Base-by-base conservation (phyloP, 2,329 filamentous ascomycete genomes). In the Phyllosticta capitalensis region DNA sequence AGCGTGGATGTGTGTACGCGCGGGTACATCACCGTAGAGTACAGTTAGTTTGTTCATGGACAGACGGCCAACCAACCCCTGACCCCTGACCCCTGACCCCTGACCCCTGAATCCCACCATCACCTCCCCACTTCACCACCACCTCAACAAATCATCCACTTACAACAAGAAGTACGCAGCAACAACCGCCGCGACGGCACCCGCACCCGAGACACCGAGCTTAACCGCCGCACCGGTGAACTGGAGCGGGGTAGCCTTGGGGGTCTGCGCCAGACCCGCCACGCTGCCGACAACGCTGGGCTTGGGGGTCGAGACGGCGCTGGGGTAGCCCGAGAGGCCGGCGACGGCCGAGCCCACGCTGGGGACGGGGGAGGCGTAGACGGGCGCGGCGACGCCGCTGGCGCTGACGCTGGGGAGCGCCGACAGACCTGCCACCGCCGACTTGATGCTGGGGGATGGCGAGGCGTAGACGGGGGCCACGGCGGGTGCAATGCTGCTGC, bases 191-290 rank as follows among this genome's bases (percentile, higher is more conserved):
- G 56, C 61, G 28, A 63, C 63, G 20, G 65, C 55, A 19, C 64
- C 38, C 3, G 38, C 38, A 45, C 38, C 38, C 17, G 38, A 45
- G 17, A 45, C 63, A 21, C 65, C 61, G 50, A 61, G 60, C 56
- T 59, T 63, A 12, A 66, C 20, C 6, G 67, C 67, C 2, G 66
- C 67, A 54, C 67, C 66, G 0, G 66, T 68, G 62, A 68, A 68
- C 49, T 66, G 55, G 9, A 65, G 62, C 0, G 51, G 51, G 2
- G 51, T 52, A 4, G 51, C 21, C 51, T 24, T 52, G 21, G 51
- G 51, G 10, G 26, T 52, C 26, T 17, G 19, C n/a, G 51, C 51
- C n/a, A 52, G n/a, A 24, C 21, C 21, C 5, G 51, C 38, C 14
- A 45, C 21, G 51, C 12, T 52, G 12, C 26, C n/a, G 6, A 52